phyloP scores from a whole-genome alignment of 495 filamentous ascomycete species.

The Penicillium ucsense region DNA sequence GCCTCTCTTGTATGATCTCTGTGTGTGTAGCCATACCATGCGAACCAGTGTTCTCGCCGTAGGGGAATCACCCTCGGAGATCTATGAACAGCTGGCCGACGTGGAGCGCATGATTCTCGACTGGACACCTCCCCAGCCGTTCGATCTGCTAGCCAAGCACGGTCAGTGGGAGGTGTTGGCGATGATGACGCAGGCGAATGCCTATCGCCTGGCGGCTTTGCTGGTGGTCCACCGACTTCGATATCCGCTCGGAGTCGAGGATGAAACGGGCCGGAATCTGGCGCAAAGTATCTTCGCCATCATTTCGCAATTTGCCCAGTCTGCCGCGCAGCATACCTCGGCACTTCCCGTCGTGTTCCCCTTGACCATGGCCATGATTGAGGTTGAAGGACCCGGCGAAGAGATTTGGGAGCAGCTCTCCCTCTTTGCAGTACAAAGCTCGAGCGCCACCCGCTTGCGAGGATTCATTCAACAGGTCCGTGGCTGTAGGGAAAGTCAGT shows the following conservation, averaged over 20 bases:
- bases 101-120: slow-evolving; percentile 14
- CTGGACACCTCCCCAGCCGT: slow-evolving; percentile 15
- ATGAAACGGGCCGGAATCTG: slow-evolving; percentile 9
- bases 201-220: slow-evolving; percentile 22
- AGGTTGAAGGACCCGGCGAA: slow-evolving; percentile 16
- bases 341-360: slow-evolving; percentile 20
- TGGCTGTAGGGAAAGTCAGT: slow-evolving; percentile 10
- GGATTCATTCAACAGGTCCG: slow-evolving; percentile 17
- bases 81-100: slow-evolving; percentile 13
- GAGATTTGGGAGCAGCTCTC: slow-evolving; percentile 13
- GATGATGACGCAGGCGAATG: slow-evolving; percentile 24
- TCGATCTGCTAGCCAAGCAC: slow-evolving; percentile 9
- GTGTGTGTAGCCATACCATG: slow-evolving; percentile 17
- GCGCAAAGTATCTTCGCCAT: slow-evolving; percentile 20
- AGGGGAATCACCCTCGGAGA: neutral
- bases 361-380: slow-evolving; percentile 19
- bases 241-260: slow-evolving; percentile 17
- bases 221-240: slow-evolving; percentile 25
- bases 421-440: slow-evolving; percentile 13
- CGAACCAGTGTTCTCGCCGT: slow-evolving; percentile 4
- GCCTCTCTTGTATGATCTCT: slow-evolving; percentile 23
- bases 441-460: slow-evolving; percentile 13
- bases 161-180: slow-evolving; percentile 15
- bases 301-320: slow-evolving; percentile 14
- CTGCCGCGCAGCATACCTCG: slow-evolving; percentile 6